A percentile compares a stretch with the other conserved stretches of the same genome.
Conservation (phyloP, 139 green algal species). For the Monoraphidium neglectum region DNA sequence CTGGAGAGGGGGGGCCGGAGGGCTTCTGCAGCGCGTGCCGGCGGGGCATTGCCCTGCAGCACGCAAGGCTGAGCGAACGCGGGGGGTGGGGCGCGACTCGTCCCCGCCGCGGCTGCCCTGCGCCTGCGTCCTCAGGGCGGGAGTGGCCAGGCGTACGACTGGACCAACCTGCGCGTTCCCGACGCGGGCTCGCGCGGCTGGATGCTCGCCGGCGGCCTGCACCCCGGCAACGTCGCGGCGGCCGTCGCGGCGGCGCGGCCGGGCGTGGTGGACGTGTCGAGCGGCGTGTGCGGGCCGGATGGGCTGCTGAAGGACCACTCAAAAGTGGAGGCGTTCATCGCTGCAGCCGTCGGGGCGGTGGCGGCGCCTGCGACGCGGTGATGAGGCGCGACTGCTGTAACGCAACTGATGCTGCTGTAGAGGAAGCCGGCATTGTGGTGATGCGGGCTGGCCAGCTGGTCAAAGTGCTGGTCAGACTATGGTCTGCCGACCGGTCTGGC, state of each 20-base stretch:
- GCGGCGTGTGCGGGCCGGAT: constrained; percentile 71
- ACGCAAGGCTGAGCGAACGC: too few species aligned
- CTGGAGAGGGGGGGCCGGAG: too few species aligned
- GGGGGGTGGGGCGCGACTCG: too few species aligned
- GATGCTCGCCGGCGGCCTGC: constrained; percentile 79
- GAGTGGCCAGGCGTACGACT: constrained; percentile 69
- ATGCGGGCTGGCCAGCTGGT: too few species aligned
- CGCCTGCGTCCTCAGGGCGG: constrained; percentile 49
- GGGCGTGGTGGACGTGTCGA: constrained; percentile 81
- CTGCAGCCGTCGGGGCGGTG: constrained; percentile 19
- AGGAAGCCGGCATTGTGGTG: too few species aligned
- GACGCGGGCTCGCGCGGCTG: constrained; percentile 52
- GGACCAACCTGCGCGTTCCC: constrained; percentile 48
- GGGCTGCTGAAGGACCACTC: constrained; percentile 50
- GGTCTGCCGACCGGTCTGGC: too few species aligned
- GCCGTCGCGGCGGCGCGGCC: constrained; percentile 59
- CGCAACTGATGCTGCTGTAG: too few species aligned
- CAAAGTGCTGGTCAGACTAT: too few species aligned
- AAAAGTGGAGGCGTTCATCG: constrained; percentile 45
- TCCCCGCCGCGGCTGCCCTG: too few species aligned
- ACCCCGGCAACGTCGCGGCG: constrained; percentile 67
- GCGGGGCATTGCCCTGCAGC: too few species aligned
- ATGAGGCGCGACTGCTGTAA: too few species aligned
- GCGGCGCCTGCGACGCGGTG: neutral
- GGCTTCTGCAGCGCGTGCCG: too few species aligned